phyloP scores from a whole-genome alignment of 176 grass and related monocot species.

The Aegilops tauschii region DNA sequence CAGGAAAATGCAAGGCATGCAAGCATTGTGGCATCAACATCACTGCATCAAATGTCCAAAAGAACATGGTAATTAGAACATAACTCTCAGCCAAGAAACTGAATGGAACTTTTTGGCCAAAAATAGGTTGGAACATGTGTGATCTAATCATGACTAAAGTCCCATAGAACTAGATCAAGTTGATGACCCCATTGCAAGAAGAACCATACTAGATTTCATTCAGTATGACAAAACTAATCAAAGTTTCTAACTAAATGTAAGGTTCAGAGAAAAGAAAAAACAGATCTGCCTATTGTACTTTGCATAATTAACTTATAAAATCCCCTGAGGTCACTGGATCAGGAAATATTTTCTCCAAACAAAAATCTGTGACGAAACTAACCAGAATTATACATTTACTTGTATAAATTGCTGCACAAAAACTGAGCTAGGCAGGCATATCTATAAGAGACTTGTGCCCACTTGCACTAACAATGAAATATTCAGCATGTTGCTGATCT shows the following conservation, averaged over 20 bases:
- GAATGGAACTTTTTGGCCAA: not conserved
- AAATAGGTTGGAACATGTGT: not conserved
- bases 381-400: not conserved
- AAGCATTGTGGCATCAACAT: conserved; percentile 72
- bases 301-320: not conserved
- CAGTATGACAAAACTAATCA: not conserved
- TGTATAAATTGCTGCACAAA: not conserved
- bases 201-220: not conserved
- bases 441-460: not conserved
- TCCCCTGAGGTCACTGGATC: not conserved
- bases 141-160: not conserved
- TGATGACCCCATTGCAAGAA: not conserved
- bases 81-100: not conserved
- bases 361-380: not conserved
- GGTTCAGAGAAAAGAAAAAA: not conserved
- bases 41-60: conserved; percentile 59
- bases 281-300: not conserved
- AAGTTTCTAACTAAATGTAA: not conserved
- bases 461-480: not conserved
- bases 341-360: not conserved
- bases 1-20: conserved; percentile 86
- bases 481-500: not conserved
- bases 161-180: not conserved
- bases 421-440: not conserved
- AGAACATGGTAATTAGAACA: conserved; percentile 29